Evolutionary conservation across 441 rosid species (phyloP).

Genomic region (Aleurites moluccanus): DNA sequence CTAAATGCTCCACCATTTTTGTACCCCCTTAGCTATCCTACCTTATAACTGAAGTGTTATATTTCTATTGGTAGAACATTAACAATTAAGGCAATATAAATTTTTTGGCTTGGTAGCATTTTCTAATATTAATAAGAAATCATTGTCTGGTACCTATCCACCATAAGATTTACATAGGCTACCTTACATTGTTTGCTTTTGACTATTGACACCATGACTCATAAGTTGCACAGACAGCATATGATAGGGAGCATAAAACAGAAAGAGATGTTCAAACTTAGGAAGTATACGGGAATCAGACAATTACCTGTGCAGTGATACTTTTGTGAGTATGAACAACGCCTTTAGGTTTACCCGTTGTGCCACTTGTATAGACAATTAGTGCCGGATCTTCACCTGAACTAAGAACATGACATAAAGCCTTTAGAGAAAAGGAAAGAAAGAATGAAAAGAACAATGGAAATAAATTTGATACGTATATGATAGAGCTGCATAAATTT

Average conservation of each 20-base stretch:
- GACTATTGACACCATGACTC: conserved; percentile 1
- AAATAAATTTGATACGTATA: not conserved
- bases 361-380: conserved; percentile 93
- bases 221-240: conserved; percentile 5
- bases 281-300: not conserved
- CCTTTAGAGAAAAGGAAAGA: conserved; percentile 12
- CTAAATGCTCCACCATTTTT: not conserved
- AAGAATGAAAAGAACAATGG: not conserved
- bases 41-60: not conserved
- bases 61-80: not conserved
- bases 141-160: not conserved
- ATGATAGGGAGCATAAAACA: conserved; percentile 3
- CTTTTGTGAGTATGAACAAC: conserved; percentile 92
- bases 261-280: conserved; percentile 6
- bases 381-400: conserved; percentile 85
- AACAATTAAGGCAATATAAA: too few relatives aligned
- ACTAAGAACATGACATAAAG: conserved; percentile 22
- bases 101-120: not conserved
- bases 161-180: not conserved
- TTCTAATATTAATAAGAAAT: not conserved
- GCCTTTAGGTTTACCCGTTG: conserved; percentile 98
- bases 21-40: not conserved
- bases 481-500: conserved; percentile 11
- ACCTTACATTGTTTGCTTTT: not conserved
- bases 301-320: conserved; percentile 75